Evolutionary conservation across 192 early-diverging fungal species (phyloP), one percentile per base, ranked within the genome.

Genomic region (Umbelopsis isabellina): DNA sequence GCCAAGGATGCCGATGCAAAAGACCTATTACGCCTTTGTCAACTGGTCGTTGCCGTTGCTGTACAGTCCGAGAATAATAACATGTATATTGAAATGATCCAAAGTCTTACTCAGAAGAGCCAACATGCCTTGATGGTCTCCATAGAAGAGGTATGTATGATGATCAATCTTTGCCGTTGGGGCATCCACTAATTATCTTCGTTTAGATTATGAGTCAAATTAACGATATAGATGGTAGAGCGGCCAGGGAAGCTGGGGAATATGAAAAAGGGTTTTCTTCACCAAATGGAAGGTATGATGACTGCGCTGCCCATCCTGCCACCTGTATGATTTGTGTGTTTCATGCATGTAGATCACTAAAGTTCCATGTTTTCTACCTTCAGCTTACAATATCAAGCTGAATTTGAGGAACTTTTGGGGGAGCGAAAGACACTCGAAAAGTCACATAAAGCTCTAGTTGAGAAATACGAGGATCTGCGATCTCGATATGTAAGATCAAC

Each of bases 71-170:
- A 90, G 48, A 79, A 89, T 49, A 99, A 98, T 75, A 88, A 93
- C 70, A 74, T 77, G 13, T 94, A 94, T 71, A 94, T 99, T 69
- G 84, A 84, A 72, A 90, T 88, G 75, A 96, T 98, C 74, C 93
- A 94, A 84, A 78, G 75, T 16, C 76, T 98, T 37, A 80, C 77
- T 37, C 84, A 86, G 69, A 81, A 84, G 15, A 84, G 83, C 30
- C 97, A 99, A 79, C 88, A 91, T 78, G 84, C 86, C 6, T 75
- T 99, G 67, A 99, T 99, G 97, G 77, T 94, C 7, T 86, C 87
- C 10, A 93, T 99, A 71, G 96, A 97, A 74, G 82, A 84, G 74
- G 90, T 94, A 79, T 37, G 76, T 47, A 3, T 33, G 49, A 35
- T 8, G 25, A 35, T 9, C 20, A 66, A 12, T 23, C 27, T 13